Evolutionary conservation across 2,329 filamentous ascomycete species (phyloP), one percentile per base, ranked within the genome.

Genomic region (Penicillium paneum): DNA sequence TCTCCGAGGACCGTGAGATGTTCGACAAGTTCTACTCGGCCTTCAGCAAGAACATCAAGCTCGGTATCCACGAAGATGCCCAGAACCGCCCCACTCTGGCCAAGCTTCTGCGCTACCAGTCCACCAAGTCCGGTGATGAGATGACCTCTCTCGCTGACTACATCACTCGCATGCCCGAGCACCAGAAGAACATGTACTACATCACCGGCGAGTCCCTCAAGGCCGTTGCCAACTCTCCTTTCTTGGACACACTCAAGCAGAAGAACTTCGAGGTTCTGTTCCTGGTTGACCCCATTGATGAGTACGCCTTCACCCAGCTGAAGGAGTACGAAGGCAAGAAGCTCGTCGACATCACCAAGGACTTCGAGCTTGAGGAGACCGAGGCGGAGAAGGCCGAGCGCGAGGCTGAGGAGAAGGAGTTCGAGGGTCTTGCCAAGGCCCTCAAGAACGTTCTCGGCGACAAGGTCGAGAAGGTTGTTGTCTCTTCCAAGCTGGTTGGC

Each of bases 101-200:
- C 79, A 99, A 97, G 90, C 91, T 99, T 59, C 90, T 99, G 74
- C 91, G 94, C 78, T 99, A 92, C 89, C 88, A 89, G 87, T 97
- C 93, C 58, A 99, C 94, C 83, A 97, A 97, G 87, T 96, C 93
- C 78, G 92, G 90, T 65, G 93, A 96, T 69, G 94, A 99, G 83
- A 79, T 83, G 73, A 97, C 93, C 68, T 99, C 94, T 52, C 90
- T 99, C 75, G 77, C 87, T 60, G 94, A 99, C 88, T 99, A 99
- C 80, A 84, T 97, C 77, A 97, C 94, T 66, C 94, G 94, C 81
- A 99, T 99, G 94, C 89, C 91, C 58, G 93, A 97, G 85, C 93
- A 97, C 85, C 94, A 99, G 88, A 97, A 97, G 88, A 92, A 99
- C 82, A 91, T 99, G 81, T 99, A 99, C 89, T 99, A 97, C 90